A percentile compares a stretch with the other conserved stretches of the same genome.
Evolutionary conservation across 176 grass and related monocot genomes (phyloP).

Genomic region (Otatea glauca): DNA sequence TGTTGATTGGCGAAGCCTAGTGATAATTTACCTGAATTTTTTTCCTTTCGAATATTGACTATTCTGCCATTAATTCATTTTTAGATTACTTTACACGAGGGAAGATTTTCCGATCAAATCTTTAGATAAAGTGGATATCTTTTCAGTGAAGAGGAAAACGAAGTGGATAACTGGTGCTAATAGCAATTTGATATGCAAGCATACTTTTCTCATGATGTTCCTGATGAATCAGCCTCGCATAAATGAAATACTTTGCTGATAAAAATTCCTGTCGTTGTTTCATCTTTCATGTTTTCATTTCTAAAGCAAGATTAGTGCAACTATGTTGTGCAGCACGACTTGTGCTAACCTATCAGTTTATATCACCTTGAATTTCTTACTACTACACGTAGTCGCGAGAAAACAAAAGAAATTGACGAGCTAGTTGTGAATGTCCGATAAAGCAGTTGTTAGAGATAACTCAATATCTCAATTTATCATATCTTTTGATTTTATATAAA

Average conservation of each 20-base stretch:
- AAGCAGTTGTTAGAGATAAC: no score
- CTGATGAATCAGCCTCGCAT: not conserved
- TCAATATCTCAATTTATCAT: no score
- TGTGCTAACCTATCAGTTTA: not conserved
- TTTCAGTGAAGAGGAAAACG: not conserved
- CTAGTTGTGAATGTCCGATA: no score
- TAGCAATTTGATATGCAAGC: not conserved
- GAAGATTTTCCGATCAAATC: not conserved
- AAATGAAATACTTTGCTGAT: not conserved
- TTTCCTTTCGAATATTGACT: not conserved
- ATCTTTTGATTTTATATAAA: no score
- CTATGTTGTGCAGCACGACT: not conserved
- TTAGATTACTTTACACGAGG: not conserved
- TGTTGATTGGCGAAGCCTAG: not conserved
- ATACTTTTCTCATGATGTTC: not conserved
- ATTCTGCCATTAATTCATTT: not conserved
- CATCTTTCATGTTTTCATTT: not conserved
- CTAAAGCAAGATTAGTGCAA: not conserved
- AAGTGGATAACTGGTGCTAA: not conserved
- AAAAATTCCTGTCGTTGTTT: not conserved
- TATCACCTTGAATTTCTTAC: not conserved
- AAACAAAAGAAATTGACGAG: not conserved
- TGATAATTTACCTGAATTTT: not conserved
- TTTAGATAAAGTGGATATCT: not conserved
- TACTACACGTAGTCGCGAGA: not conserved